Evolutionary conservation across 768 basidiomycete species (phyloP).

Genomic region (Amylocystis lapponica): DNA sequence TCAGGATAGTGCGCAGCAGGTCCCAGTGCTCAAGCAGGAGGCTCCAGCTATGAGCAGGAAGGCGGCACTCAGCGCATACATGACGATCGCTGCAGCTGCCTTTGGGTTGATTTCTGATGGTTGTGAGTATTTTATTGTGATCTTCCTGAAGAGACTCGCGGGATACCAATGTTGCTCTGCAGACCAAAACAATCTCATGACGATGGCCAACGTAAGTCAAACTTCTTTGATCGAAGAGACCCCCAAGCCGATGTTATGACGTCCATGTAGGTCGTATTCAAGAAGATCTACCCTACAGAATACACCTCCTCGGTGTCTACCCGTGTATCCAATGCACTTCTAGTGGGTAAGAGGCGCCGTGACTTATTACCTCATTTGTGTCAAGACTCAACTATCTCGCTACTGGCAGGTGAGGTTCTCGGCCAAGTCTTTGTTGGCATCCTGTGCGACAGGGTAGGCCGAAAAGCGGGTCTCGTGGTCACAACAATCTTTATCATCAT

Average conservation of each 20-base stretch:
- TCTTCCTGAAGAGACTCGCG: neutral
- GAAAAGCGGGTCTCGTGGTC: conserved; percentile 66
- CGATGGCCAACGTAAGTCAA: conserved; percentile 51
- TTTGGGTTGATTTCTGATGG: conserved; percentile 50
- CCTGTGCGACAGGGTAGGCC: conserved; percentile 63
- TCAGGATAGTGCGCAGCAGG: too few relatives aligned
- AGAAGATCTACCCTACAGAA: conserved; percentile 51
- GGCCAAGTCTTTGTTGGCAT: conserved; percentile 61
- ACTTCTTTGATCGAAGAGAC: too few relatives aligned
- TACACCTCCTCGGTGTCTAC: conserved; percentile 63
- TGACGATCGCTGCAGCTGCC: conserved; percentile 59
- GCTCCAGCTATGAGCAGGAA: conserved; percentile 23
- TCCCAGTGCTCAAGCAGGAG: too few relatives aligned
- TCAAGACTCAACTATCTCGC: neutral
- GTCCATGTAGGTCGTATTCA: conserved; percentile 57
- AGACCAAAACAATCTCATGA: conserved; percentile 73
- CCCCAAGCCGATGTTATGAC: neutral
- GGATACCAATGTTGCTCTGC: conserved; percentile 1
- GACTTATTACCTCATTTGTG: too few relatives aligned
- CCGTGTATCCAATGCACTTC: conserved; percentile 62
- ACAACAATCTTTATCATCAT: conserved; percentile 67
- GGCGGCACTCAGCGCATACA: conserved; percentile 49
- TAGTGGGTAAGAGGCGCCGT: conserved; percentile 45
- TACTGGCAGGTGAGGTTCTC: conserved; percentile 45
- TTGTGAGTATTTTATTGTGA: conserved; percentile 15